These are phyloP conservation scores for Phytophthora fragariaefolia DNA, from an alignment of 352 stramenopile species.

Conservation along the genomic window DNA sequence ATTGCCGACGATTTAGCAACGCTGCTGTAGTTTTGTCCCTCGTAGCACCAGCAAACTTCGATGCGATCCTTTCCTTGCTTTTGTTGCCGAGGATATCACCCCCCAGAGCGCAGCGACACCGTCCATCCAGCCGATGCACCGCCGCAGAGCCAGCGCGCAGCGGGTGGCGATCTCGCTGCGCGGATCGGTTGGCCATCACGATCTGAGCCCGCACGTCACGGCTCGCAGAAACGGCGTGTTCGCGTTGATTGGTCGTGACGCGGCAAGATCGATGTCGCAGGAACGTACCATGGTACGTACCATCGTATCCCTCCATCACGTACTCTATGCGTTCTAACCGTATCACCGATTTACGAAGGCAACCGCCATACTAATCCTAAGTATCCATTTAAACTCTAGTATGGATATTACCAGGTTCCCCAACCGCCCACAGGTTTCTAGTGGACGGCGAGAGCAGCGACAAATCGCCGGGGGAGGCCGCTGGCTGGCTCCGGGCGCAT, in stretches of 20 bases:
- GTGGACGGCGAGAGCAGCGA: neutral
- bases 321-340: neutral
- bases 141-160: no score
- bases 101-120: no score
- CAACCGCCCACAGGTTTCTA: neutral
- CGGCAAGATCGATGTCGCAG: neutral
- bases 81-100: no score
- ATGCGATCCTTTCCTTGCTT: no score
- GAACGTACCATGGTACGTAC: conserved; percentile 3
- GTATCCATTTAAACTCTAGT: no score
- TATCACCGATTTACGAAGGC: no score
- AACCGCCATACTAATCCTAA: no score
- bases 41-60: no score
- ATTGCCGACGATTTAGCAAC: no score
- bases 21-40: no score
- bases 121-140: no score
- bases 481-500: conserved; percentile 18
- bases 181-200: conserved; percentile 8
- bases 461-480: conserved; percentile 16
- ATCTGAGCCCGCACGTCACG: conserved; percentile 4
- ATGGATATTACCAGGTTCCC: no score
- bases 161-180: conserved; percentile 13
- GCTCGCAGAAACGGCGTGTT: conserved; percentile 1
- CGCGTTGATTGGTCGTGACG: conserved; percentile 5
- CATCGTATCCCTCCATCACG: neutral